phyloP scores from a whole-genome alignment of 129 eudicot species.

The Ambrosia artemisiifolia region DNA sequence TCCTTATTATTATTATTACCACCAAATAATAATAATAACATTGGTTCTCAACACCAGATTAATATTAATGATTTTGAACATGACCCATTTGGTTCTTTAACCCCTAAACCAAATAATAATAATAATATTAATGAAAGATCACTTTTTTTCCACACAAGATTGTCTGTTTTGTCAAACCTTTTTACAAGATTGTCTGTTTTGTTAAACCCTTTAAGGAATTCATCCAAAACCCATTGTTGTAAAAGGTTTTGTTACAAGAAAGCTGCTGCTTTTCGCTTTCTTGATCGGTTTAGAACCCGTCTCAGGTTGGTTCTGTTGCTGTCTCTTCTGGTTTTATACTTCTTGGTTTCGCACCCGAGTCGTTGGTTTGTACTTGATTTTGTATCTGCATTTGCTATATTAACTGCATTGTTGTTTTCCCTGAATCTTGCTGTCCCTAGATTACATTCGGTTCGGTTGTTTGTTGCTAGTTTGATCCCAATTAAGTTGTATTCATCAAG shows the following conservation, averaged over 20 bases:
- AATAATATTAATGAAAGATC: slow-evolving; percentile 44
- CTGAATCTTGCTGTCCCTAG: slow-evolving; percentile 48
- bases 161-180: slow-evolving; percentile 15
- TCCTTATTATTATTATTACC: too few relatives aligned
- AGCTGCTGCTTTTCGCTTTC: slow-evolving; percentile 34
- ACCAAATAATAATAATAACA: background rate
- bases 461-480: slow-evolving; percentile 24
- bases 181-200: slow-evolving; percentile 27
- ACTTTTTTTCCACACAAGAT: slow-evolving; percentile 33
- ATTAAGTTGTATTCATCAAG: slow-evolving; percentile 42
- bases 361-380: slow-evolving; percentile 69
- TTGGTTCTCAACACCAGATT: slow-evolving; percentile 25
- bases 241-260: slow-evolving; percentile 26
- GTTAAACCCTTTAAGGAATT: slow-evolving; percentile 36
- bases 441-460: slow-evolving; percentile 29
- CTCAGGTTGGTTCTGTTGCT: slow-evolving; percentile 53
- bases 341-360: slow-evolving; percentile 72
- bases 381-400: slow-evolving; percentile 73
- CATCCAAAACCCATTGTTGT: slow-evolving; percentile 31
- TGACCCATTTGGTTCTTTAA: slow-evolving; percentile 28
- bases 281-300: slow-evolving; percentile 54
- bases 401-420: slow-evolving; percentile 72
- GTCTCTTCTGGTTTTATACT: slow-evolving; percentile 75
- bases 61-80: slow-evolving; percentile 21
- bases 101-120: too few relatives aligned